A percentile compares a stretch with the other conserved stretches of the same genome.
Conservation (phyloP, 2,329 filamentous ascomycete genomes). For the Arachnomyces sp. region DNA sequence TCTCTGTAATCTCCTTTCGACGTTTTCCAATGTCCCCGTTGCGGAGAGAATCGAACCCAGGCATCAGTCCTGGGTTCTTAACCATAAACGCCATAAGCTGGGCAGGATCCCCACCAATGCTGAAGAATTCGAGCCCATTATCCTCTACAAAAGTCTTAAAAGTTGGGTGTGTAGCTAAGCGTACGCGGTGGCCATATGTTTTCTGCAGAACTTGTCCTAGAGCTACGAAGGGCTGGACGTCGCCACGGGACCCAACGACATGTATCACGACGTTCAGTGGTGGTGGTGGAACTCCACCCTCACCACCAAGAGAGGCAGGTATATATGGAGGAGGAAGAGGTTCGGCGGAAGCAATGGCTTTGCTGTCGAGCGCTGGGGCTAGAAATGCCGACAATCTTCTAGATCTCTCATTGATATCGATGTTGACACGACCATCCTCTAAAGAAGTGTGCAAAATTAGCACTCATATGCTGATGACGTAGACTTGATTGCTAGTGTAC, state of each 20-base stretch:
- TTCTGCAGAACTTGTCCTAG: constrained; percentile 58
- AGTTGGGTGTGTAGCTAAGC: constrained; percentile 63
- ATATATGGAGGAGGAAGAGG: constrained; percentile 33
- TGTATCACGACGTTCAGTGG: constrained; percentile 65
- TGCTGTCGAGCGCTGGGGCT: constrained; percentile 55
- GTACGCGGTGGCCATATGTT: constrained; percentile 62
- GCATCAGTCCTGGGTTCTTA: constrained; percentile 79
- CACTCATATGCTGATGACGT: too few species aligned
- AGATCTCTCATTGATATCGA: constrained; percentile 68
- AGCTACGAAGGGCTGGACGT: constrained; percentile 69
- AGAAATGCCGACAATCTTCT: constrained; percentile 60
- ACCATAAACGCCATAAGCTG: constrained; percentile 87
- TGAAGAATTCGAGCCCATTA: constrained; percentile 67
- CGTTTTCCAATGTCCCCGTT: constrained; percentile 70
- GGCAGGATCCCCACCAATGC: constrained; percentile 66
- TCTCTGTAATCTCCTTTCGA: constrained; percentile 66
- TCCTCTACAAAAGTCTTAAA: constrained; percentile 64
- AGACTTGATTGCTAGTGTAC: constrained; percentile 24
- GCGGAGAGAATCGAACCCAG: constrained; percentile 66
- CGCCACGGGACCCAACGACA: constrained; percentile 65
- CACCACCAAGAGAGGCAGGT: constrained; percentile 62
- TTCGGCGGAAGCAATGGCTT: constrained; percentile 21
- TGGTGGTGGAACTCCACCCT: constrained; percentile 52
- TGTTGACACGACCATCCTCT: constrained; percentile 72
- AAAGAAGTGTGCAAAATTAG: constrained; percentile 4